These are phyloP conservation scores for Leptographium procerum DNA, from an alignment of 2,329 filamentous ascomycete genomes.

Conservation along the genomic window DNA sequence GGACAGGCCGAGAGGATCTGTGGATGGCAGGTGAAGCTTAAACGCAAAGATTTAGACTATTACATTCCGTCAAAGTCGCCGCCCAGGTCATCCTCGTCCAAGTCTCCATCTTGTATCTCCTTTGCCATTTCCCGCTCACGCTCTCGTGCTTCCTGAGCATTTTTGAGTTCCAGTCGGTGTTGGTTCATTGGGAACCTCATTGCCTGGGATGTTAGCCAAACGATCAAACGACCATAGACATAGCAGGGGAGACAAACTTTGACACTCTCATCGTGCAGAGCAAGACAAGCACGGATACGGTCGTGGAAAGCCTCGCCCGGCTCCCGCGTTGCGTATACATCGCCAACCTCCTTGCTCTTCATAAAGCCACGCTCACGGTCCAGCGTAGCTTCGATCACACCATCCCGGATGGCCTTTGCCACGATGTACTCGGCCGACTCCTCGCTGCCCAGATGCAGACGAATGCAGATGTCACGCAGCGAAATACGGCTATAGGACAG, in stretches of 20 bases:
- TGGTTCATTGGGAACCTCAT: constrained; percentile 99
- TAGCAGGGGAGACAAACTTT: constrained; percentile 50
- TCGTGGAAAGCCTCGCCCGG: constrained; percentile 97
- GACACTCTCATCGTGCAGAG: constrained; percentile 92
- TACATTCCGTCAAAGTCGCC: constrained; percentile 96
- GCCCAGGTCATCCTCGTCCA: constrained; percentile 91
- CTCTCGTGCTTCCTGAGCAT: constrained; percentile 94
- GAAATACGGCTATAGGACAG: constrained; percentile 96
- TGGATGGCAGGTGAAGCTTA: neutral
- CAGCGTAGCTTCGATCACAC: constrained; percentile 88
- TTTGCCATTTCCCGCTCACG: constrained; percentile 94
- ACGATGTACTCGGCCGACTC: constrained; percentile 99
- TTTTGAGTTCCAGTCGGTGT: constrained; percentile 92
- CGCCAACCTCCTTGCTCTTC: constrained; percentile 95
- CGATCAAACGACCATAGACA: neutral
- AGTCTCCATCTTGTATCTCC: constrained; percentile 95
- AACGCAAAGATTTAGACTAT: constrained; percentile 15
- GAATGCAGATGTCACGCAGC: constrained; percentile 91
- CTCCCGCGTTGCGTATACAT: constrained; percentile 92
- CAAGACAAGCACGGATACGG: constrained; percentile 82
- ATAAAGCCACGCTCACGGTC: constrained; percentile 94
- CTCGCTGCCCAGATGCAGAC: constrained; percentile 84
- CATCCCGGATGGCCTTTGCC: constrained; percentile 94
- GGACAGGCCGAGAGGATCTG: neutral
- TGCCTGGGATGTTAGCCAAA: constrained; percentile 40